These are phyloP conservation scores for Yarrowia sp. DNA, from an alignment of 805 yeast genomes.

Conservation along the genomic window DNA sequence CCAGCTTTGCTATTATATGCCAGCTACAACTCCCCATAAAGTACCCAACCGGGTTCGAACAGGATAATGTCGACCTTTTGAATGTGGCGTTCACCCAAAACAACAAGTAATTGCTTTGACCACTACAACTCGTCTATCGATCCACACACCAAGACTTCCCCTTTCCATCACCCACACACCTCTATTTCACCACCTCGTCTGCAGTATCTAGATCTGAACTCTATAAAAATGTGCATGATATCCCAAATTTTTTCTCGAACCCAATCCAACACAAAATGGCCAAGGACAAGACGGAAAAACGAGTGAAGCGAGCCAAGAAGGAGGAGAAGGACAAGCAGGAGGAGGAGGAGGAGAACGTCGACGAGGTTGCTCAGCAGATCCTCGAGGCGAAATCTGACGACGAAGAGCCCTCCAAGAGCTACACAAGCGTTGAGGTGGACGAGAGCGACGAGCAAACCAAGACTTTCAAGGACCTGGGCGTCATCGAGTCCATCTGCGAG, in stretches of 20 bases:
- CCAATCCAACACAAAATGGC: neutral
- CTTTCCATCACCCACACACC: too few species aligned
- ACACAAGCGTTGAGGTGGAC: slow-evolving; percentile 28
- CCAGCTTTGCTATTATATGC: too few species aligned
- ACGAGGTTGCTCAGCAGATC: slow-evolving; percentile 20
- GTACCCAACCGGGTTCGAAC: too few species aligned
- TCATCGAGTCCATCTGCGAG: slow-evolving; percentile 54
- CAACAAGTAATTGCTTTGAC: too few species aligned
- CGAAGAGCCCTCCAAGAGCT: neutral
- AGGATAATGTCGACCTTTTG: too few species aligned
- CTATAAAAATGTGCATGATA: too few species aligned
- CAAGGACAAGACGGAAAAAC: neutral
- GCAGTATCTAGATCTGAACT: too few species aligned
- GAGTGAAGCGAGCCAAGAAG: slow-evolving; percentile 13
- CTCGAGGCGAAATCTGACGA: slow-evolving; percentile 13
- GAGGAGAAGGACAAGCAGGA: neutral
- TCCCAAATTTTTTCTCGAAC: slow-evolving; percentile 19
- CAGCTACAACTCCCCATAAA: too few species aligned
- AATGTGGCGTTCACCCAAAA: too few species aligned
- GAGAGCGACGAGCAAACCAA: slow-evolving; percentile 27
- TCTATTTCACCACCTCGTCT: too few species aligned
- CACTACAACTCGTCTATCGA: too few species aligned
- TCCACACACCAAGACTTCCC: too few species aligned
- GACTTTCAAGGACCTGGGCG: slow-evolving; percentile 39
- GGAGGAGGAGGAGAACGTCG: neutral